Evolutionary conservation across 2,329 filamentous ascomycete species (phyloP), one percentile per base, ranked within the genome.

Genomic region (Teratosphaeria epicoccoides): DNA sequence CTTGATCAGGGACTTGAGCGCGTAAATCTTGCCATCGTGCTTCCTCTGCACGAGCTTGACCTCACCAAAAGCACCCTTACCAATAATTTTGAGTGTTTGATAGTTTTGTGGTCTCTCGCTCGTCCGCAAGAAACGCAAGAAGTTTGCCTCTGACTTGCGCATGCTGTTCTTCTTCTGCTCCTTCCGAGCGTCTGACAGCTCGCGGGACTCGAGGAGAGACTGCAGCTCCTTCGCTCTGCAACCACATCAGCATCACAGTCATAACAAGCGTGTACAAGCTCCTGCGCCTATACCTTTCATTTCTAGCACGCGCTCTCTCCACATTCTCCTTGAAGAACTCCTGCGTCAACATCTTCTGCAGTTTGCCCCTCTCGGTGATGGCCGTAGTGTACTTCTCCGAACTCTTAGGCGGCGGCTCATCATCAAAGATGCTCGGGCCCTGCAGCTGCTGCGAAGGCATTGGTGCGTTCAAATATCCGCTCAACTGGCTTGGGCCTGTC

Each of bases 251-350:
- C 44, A 17, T 40, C 10, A 17, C n/a, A 17, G 2, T 12, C 2
- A 40, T 14, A 17, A 14, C 9, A 7, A 7, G n/a, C n/a, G 43
- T 7, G 6, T 22, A 22, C 11, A 28, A n/a, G 20, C 6, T n/a
- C 24, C 11, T 12, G 24, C 14, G 4, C 9, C 6, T 44, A 14
- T 47, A 95, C 90, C 90, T 86, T 70, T 94, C 84, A 70, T 98
- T 98, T 53, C 93, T 84, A 73, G 97, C 93, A 61, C 91, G 82
- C 49, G 93, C 93, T 62, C 93, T 83, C 76, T 95, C 91, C 51
- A 98, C 94, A 68, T 91, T 97, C 71, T 98, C 91, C 72, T 95
- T 94, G 81, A 97, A 98, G 76, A 97, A 97, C 62, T 81, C 78
- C 64, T 81, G 81, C 57, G 84, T 81, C 59, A 84, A 69, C 60